Conservation (phyloP, 2,329 filamentous ascomycete species). For the Pestalotiopsis sp. region DNA sequence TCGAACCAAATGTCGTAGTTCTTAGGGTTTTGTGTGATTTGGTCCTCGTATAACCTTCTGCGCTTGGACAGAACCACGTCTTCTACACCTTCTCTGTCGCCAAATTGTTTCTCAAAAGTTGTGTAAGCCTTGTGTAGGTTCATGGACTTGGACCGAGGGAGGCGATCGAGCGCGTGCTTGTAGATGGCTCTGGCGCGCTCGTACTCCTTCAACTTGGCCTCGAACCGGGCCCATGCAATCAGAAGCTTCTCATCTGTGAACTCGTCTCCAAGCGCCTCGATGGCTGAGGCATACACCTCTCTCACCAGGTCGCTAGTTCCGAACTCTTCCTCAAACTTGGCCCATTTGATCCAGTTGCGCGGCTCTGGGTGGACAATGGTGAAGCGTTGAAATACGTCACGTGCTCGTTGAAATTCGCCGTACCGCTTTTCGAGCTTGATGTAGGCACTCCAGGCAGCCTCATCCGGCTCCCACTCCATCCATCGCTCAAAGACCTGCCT, state of each 20-base stretch:
- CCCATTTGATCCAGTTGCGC: constrained; percentile 98
- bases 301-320: constrained; percentile 90
- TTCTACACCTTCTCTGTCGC: constrained; percentile 89
- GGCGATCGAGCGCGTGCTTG: constrained; percentile 91
- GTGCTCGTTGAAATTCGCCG: constrained; percentile 85
- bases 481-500: constrained; percentile 95
- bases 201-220: constrained; percentile 92
- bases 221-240: constrained; percentile 92
- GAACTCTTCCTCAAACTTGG: constrained; percentile 93
- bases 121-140: constrained; percentile 91
- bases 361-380: constrained; percentile 93
- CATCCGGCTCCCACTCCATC: constrained; percentile 98
- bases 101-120: constrained; percentile 97
- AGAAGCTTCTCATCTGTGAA: constrained; percentile 97
- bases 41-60: constrained; percentile 89
- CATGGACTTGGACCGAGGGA: constrained; percentile 84
- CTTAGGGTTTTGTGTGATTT: constrained; percentile 89
- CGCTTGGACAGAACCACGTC: constrained; percentile 95
- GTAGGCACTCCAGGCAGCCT: constrained; percentile 92
- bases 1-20: constrained; percentile 99
- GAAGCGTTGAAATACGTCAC: constrained; percentile 86
- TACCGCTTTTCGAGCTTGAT: constrained; percentile 98
- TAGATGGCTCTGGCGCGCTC: constrained; percentile 93
- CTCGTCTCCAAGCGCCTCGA: constrained; percentile 89
- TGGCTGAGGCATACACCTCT: constrained; percentile 85